Evolutionary conservation across 441 rosid genomes (phyloP).

Genomic region (Theobroma grandiflorum): DNA sequence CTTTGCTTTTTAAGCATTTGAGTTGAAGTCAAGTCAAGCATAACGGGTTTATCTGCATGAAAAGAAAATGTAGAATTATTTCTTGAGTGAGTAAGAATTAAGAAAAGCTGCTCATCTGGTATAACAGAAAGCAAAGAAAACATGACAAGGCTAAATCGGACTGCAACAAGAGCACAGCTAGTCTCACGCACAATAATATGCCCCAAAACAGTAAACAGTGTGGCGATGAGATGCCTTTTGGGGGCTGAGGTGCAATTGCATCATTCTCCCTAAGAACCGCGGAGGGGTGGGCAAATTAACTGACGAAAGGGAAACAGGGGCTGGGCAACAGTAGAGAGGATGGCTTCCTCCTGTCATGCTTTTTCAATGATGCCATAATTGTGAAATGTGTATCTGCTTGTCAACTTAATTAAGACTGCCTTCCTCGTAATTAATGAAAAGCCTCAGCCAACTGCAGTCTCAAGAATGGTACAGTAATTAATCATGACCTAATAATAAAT

Average conservation of each 20-base stretch:
- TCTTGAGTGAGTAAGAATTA: not conserved
- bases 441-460: not conserved
- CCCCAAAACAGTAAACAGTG: not conserved
- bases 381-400: not conserved
- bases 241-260: not conserved
- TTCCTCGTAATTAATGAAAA: not conserved
- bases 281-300: not conserved
- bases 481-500: too few species aligned
- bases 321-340: not conserved
- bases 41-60: too few species aligned
- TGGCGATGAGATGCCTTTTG: not conserved
- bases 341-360: not conserved
- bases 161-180: not conserved
- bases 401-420: not conserved
- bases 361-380: not conserved
- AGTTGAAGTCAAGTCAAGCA: too few species aligned
- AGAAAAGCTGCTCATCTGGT: not conserved
- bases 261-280: conserved; percentile 5
- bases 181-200: not conserved
- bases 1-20: too few species aligned
- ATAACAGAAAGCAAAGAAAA: not conserved
- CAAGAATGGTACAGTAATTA: not conserved
- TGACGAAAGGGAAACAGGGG: conserved; percentile 10
- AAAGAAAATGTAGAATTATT: too few species aligned
- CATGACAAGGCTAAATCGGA: not conserved